phyloP scores from a whole-genome alignment of 2,329 filamentous ascomycete species.

The Ophidiomyces ophidiicola region DNA sequence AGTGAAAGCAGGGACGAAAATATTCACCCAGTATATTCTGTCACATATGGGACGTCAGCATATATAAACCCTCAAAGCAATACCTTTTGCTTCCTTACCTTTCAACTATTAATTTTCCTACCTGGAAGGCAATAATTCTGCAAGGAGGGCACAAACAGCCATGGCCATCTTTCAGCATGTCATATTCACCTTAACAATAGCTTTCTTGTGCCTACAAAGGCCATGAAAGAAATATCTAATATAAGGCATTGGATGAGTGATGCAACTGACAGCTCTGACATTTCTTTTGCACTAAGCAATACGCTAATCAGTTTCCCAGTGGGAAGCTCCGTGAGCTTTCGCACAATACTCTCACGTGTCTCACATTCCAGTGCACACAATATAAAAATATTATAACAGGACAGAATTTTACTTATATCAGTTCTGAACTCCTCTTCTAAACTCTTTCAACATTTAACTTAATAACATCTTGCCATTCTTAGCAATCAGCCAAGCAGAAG shows the following conservation, averaged over 20 bases:
- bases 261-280: not conserved
- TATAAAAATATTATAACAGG: conserved; percentile 5
- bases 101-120: not conserved
- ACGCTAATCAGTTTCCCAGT: not conserved
- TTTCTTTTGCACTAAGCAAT: not conserved
- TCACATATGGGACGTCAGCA: not conserved
- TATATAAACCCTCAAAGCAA: not conserved
- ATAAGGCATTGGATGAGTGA: not conserved
- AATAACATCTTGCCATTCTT: too few relatives aligned
- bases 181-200: not conserved
- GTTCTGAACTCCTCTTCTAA: conserved; percentile 6
- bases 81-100: not conserved
- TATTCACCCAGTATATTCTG: too few relatives aligned
- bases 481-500: too few relatives aligned
- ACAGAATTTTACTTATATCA: conserved; percentile 6
- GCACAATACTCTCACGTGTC: conserved; percentile 7
- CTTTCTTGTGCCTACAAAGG: conserved; percentile 5
- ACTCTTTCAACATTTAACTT: not conserved
- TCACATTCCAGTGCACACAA: not conserved
- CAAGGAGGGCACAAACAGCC: not conserved
- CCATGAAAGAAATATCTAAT: conserved; percentile 3
- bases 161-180: not conserved
- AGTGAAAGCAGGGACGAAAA: too few relatives aligned
- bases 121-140: not conserved
- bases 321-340: conserved; percentile 9